Conservation (phyloP, 495 filamentous ascomycete species). For the Bombardia bombarda region DNA sequence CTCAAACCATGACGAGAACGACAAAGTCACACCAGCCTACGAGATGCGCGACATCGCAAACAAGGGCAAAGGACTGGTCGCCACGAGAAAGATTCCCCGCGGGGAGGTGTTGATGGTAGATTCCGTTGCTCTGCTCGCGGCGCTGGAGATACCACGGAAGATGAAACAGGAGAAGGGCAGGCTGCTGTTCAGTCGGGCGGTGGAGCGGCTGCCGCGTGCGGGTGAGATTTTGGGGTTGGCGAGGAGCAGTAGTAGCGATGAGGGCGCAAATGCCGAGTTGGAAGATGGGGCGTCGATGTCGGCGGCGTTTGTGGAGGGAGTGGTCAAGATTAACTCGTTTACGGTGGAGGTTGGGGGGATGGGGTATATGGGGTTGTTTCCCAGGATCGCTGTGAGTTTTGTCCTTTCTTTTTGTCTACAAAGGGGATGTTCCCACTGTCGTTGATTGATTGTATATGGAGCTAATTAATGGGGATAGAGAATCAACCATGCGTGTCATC, state of each 20-base stretch:
- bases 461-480: neutral
- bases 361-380: neutral
- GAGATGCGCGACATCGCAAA: conserved; percentile 19
- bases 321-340: conserved; percentile 29
- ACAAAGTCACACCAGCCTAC: conserved; percentile 6
- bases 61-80: conserved; percentile 26
- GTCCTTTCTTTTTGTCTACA: no score
- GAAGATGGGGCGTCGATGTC: no score
- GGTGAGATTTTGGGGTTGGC: conserved; percentile 20
- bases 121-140: conserved; percentile 18
- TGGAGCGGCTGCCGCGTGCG: conserved; percentile 18
- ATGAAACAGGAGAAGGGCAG: conserved; percentile 16
- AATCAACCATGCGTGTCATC: neutral
- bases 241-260: conserved; percentile 25
- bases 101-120: conserved; percentile 24
- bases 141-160: conserved; percentile 16
- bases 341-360: conserved; percentile 2
- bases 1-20: neutral
- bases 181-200: conserved; percentile 16
- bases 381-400: neutral
- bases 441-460: no score
- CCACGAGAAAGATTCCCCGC: conserved; percentile 17
- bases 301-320: no score
- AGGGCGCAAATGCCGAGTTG: no score
- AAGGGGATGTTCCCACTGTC: no score